A percentile compares a stretch with the other conserved stretches of the same genome.
Evolutionary conservation across 441 rosid species (phyloP).

Genomic region (Isatis lusitanica): DNA sequence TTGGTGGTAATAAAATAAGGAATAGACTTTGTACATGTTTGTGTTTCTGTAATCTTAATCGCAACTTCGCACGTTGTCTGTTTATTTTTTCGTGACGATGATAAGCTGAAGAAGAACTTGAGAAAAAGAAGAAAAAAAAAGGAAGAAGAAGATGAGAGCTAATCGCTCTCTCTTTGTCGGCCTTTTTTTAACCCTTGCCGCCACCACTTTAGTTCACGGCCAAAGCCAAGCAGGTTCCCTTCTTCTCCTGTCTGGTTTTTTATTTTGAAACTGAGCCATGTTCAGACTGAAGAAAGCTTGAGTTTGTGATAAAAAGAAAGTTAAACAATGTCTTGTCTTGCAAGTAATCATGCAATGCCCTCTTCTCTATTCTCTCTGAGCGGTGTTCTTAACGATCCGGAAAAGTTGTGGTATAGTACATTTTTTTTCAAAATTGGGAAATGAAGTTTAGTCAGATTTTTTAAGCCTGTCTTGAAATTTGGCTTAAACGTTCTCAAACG

Average conservation of each 20-base stretch:
- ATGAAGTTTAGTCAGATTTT: no score
- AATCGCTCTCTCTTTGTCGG: slow-evolving; percentile 1
- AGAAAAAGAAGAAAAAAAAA: background rate
- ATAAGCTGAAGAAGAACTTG: background rate
- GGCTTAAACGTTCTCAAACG: background rate
- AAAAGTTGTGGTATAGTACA: no score
- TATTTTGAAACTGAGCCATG: background rate
- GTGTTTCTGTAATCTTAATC: slow-evolving; percentile 6
- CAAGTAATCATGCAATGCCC: slow-evolving; percentile 8
- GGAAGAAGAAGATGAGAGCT: slow-evolving; percentile 12
- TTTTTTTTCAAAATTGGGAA: no score
- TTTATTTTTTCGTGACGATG: background rate
- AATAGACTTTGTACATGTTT: background rate
- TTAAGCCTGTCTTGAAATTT: background rate
- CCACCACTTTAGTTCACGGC: slow-evolving; percentile 22
- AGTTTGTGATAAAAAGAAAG: background rate
- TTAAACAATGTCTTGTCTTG: background rate
- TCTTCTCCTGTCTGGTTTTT: background rate
- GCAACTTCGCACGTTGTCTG: background rate
- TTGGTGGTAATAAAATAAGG: background rate
- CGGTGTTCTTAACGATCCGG: no score
- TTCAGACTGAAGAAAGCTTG: background rate
- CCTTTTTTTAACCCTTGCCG: slow-evolving; percentile 21
- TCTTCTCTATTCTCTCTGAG: no score
- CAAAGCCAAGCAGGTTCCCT: slow-evolving; percentile 35